Evolutionary conservation across 2,329 filamentous ascomycete species (phyloP).

Genomic region (Sphaerulina populicola): DNA sequence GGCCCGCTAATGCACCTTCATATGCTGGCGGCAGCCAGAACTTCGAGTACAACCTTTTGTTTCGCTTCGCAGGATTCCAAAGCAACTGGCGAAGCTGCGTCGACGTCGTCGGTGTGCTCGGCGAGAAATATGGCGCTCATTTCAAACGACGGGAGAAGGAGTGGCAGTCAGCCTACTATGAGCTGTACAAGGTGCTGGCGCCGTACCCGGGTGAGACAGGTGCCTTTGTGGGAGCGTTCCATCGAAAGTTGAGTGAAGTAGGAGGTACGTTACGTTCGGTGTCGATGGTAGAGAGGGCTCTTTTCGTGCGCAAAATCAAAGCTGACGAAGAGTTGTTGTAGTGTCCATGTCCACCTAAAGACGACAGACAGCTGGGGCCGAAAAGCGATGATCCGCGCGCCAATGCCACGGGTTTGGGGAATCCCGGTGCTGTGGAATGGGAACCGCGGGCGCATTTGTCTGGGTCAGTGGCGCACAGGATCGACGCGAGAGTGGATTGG

Average conservation of each 20-base stretch:
- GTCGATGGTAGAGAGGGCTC: not conserved
- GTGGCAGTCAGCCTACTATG: not conserved
- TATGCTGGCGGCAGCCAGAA: conserved; percentile 15
- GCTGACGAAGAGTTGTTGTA: not conserved
- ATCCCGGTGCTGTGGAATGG: not conserved
- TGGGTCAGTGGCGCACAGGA: not conserved
- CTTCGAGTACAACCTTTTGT: conserved; percentile 16
- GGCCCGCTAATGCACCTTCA: conserved; percentile 1
- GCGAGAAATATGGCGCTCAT: not conserved
- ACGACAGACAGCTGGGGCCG: not conserved
- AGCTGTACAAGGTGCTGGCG: not conserved
- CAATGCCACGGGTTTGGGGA: not conserved
- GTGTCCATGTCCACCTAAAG: not conserved
- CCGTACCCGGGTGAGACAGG: not conserved
- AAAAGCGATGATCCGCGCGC: not conserved
- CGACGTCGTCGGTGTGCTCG: conserved; percentile 8
- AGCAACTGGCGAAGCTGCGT: conserved; percentile 14
- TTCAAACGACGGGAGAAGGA: not conserved
- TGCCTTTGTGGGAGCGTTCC: not conserved
- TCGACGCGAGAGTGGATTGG: not conserved
- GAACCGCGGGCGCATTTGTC: not conserved
- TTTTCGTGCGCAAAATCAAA: not conserved
- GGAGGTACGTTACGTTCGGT: not conserved
- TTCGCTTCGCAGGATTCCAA: conserved; percentile 13
- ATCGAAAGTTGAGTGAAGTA: conserved; percentile 5